Base-by-base conservation (phyloP, 352 stramenopile genomes). In the Thraustochytrium striatum region DNA sequence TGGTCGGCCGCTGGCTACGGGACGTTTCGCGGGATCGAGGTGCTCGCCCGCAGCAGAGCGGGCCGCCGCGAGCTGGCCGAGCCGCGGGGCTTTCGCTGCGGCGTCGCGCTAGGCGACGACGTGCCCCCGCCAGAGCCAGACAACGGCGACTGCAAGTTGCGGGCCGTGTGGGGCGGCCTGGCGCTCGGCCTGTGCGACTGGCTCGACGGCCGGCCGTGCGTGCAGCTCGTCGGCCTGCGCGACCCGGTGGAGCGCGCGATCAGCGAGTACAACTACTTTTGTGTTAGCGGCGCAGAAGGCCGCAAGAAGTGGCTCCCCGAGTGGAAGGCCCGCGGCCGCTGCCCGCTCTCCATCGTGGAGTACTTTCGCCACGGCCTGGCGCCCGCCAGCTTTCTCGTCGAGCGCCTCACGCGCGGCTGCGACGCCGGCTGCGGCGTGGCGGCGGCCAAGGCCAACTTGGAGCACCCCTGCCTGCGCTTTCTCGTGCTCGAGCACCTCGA, bases 251-350 rank as follows among this genome's bases (percentile, higher is more conserved):
- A 33, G 33, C 55, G 70, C 19, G 70, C 70, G 25, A 69, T 80
- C n/a, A 80, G 70, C 38, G 58, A 70, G 32, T 80, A 80, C 58
- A 80, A 80, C 47, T 80, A 80, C 57, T 69, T 80, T 80, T 80
- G 70, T 25, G 58, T 81, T 1, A 30, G 41, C 36, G 70, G 70
- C n/a, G n/a, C 35, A 8, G 70, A 80, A 38, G 30, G 33, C 57
- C 21, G 36, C 5, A 80, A 80, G 68, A 80, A 80, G 47, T 80
- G 70, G 70, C 55, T 72, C 1, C 70, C 55, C 1, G 70, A 80
- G 57, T 80, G 70, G 70, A 16, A 32, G 16, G 25, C 16, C 11
- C 11, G 25, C 5, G 70, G 58, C 36, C 32, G 21, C 19, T 80
- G 70, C 33, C 70, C 70, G 7, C 32, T 80, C n/a, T n/a, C 47